phyloP scores from a whole-genome alignment of 1,284 basidiomycete species.

The Malassezia brasiliensis region DNA sequence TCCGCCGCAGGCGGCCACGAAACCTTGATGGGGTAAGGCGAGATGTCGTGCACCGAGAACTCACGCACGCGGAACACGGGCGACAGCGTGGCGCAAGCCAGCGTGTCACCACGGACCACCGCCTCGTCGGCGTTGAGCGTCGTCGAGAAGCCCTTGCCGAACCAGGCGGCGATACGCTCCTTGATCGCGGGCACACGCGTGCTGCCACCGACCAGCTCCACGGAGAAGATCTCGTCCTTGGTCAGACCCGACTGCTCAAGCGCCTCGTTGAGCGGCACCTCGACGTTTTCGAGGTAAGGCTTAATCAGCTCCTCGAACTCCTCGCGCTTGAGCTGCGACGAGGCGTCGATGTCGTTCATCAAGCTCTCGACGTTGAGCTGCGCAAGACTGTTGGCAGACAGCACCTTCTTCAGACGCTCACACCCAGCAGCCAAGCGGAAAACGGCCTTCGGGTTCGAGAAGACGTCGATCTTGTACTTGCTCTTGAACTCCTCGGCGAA shows the following conservation, averaged over 20 bases:
- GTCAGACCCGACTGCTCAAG: slow-evolving; percentile 40
- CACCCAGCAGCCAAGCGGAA: slow-evolving; percentile 46
- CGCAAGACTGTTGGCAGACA: slow-evolving; percentile 45
- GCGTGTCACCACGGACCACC: slow-evolving; percentile 43
- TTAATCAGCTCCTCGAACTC: slow-evolving; percentile 44
- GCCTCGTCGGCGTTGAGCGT: slow-evolving; percentile 48
- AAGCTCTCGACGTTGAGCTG: slow-evolving; percentile 47
- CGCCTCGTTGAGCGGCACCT: slow-evolving; percentile 34
- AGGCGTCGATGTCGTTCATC: slow-evolving; percentile 47
- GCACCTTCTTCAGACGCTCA: slow-evolving; percentile 48
- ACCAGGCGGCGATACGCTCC: slow-evolving; percentile 40
- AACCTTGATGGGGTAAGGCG: slow-evolving; percentile 47
- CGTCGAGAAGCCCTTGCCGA: slow-evolving; percentile 38
- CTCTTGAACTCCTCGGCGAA: slow-evolving; percentile 47
- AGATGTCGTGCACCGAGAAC: slow-evolving; percentile 45
- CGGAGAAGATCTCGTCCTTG: slow-evolving; percentile 43
- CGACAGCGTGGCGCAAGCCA: slow-evolving; percentile 46
- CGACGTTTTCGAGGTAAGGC: slow-evolving; percentile 37
- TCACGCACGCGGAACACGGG: slow-evolving; percentile 48
- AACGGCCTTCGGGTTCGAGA: slow-evolving; percentile 45
- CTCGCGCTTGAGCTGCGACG: slow-evolving; percentile 46
- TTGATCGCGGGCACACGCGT: slow-evolving; percentile 45
- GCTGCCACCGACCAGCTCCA: slow-evolving; percentile 46
- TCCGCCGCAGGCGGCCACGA: slow-evolving; percentile 46
- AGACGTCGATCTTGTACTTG: slow-evolving; percentile 48